Evolutionary conservation across 2,329 filamentous ascomycete species (phyloP).

Genomic region (Cadophora malorum): DNA sequence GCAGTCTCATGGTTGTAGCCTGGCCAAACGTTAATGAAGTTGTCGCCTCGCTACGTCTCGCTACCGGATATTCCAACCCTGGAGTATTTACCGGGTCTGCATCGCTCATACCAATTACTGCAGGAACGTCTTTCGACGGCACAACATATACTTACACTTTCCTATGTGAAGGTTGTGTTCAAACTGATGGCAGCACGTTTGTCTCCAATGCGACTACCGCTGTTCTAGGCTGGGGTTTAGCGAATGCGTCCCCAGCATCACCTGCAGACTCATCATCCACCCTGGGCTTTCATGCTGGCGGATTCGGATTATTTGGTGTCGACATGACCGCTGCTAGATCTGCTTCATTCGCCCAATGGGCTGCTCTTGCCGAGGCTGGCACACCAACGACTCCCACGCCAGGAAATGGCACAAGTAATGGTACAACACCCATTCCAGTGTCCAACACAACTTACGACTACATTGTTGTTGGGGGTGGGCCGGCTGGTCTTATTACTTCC

Average conservation of each 20-base stretch:
- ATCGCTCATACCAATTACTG: neutral
- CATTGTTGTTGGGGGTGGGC: constrained; percentile 66
- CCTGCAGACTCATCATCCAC: constrained; percentile 3
- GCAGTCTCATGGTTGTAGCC: constrained; percentile 54
- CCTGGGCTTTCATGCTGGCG: constrained; percentile 3
- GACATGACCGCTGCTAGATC: constrained; percentile 15
- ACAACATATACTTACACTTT: constrained; percentile 19
- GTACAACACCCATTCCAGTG: neutral
- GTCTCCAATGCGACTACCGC: neutral
- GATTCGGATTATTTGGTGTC: constrained; percentile 2
- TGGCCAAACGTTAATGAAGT: constrained; percentile 56
- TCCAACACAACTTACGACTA: constrained; percentile 54
- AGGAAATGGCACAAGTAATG: neutral
- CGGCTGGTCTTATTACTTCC: constrained; percentile 62
- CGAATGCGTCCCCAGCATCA: neutral
- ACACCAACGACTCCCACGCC: neutral
- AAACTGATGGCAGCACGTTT: constrained; percentile 16
- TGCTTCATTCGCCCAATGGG: constrained; percentile 10
- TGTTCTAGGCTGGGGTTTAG: neutral
- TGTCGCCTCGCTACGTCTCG: constrained; percentile 47
- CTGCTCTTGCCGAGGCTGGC: constrained; percentile 7
- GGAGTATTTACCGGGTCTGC: neutral
- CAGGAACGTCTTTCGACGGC: constrained; percentile 14
- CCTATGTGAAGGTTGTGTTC: constrained; percentile 17
- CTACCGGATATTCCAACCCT: constrained; percentile 17